Evolutionary conservation across 164 flowering plant species (phyloP), one percentile per base, ranked within the genome.

Genomic region (Liquidambar formosana): DNA sequence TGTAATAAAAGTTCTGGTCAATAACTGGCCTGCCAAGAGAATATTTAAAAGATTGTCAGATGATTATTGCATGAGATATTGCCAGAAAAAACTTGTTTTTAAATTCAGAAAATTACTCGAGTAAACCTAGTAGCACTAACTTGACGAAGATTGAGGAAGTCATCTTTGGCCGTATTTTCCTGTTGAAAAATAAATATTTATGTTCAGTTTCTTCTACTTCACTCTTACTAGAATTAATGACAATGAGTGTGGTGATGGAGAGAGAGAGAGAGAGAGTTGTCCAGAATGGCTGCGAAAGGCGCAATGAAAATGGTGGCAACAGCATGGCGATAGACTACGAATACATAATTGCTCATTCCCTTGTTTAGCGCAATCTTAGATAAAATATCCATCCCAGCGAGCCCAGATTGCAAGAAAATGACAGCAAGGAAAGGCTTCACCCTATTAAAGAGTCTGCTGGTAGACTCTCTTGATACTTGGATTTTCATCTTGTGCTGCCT

Each of bases 341-440:
- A 81, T 0, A 85, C 89, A 48, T 84, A 88, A 47, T 80, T 86
- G 78, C 87, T 87, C 89, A 88, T 81, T n/a, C 92, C 94, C 22
- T 82, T 64, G 74, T 86, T 86, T 18, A 88, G 64, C 11, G 90
- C 94, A 57, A 83, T 80, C 73, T 86, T 89, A 13, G 85, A 82
- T 12, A 89, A 71, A 56, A 89, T 66, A 52, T 88, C 92, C 92
- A 89, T 85, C 4, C 94, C 94, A 57, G 92, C 92, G 43, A 86
- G 71, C 23, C 92, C 92, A 19, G 78, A 68, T 62, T 89, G 92
- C 70, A 85, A 54, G 78, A 89, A 85, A 0, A 83, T 41, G 8
- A 88, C 89, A 1, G 83, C 90, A 15, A 82, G 15, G 64, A 79
- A 86, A 16, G 94, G 92, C 78, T 85, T 87, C 16, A 66, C n/a